Percentiles rank a stretch among this genome's conserved stretches.
phyloP scores from a whole-genome alignment of 208 protist genomes.

The Porcisia deanei region DNA sequence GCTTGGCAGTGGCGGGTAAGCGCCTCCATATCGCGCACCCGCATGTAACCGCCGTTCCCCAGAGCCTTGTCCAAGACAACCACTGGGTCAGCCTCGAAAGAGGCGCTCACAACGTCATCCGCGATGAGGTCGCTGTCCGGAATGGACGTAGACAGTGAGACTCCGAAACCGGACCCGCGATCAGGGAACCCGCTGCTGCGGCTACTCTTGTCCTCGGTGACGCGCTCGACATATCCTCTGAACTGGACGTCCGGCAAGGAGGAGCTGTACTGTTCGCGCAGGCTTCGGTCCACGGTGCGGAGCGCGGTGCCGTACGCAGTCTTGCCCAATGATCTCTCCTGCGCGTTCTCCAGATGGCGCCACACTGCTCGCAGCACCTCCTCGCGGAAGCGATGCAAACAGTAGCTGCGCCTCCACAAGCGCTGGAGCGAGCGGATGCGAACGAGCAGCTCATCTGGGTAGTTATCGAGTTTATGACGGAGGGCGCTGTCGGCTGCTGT shows the following conservation, averaged over 20 bases:
- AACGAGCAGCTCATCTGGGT: slow-evolving; percentile 12
- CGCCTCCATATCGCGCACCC: slow-evolving; percentile 35
- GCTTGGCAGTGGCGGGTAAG: slow-evolving; percentile 34
- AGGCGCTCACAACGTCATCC: slow-evolving; percentile 13
- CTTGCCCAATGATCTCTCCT: slow-evolving; percentile 27
- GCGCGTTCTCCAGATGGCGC: slow-evolving; percentile 43
- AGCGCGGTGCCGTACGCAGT: slow-evolving; percentile 14
- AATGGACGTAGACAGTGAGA: neutral
- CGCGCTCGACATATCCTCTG: too few species aligned
- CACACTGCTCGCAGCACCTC: slow-evolving; percentile 45
- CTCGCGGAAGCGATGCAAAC: slow-evolving; percentile 37
- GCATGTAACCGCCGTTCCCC: slow-evolving; percentile 48
- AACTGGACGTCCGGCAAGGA: neutral
- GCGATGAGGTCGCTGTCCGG: slow-evolving; percentile 10
- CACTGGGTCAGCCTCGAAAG: slow-evolving; percentile 24
- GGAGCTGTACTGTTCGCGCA: slow-evolving; percentile 16
- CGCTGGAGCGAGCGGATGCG: slow-evolving; percentile 38
- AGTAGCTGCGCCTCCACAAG: slow-evolving; percentile 44
- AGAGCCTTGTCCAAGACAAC: slow-evolving; percentile 9
- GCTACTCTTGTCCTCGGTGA: neutral
- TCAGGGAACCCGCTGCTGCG: neutral
- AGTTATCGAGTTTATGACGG: slow-evolving; percentile 14
- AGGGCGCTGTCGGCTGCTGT: slow-evolving; percentile 14
- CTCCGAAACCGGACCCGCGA: neutral
- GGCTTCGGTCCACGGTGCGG: slow-evolving; percentile 17